Conservation (phyloP, 2,329 filamentous ascomycete genomes). For the Penicillium hesseltinei region DNA sequence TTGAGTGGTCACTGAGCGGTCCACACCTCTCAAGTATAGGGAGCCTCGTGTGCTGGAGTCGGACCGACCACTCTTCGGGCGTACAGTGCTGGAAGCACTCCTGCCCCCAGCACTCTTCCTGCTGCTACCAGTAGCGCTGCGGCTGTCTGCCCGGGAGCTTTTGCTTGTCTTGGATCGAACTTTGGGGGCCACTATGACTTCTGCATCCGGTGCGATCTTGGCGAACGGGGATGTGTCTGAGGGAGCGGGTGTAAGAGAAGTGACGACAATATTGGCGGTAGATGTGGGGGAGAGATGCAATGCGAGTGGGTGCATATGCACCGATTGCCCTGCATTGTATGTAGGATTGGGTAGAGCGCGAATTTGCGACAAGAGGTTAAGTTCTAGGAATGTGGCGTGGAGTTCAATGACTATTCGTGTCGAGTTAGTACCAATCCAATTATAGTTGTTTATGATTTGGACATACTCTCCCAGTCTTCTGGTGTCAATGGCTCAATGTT, state of each 20-base stretch:
- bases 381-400: conserved; percentile 90
- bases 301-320: conserved; percentile 73
- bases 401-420: conserved; percentile 72
- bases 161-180: conserved; percentile 69
- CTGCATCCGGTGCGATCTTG: conserved; percentile 89
- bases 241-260: conserved; percentile 74
- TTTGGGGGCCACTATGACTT: conserved; percentile 97
- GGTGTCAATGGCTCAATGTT: conserved; percentile 95
- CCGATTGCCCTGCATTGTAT: conserved; percentile 54
- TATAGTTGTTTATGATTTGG: neutral
- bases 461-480: conserved; percentile 87
- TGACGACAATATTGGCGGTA: conserved; percentile 84
- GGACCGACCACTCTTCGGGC: conserved; percentile 56
- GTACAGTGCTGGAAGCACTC: conserved; percentile 69
- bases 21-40: conserved; percentile 77
- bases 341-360: conserved; percentile 86
- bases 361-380: conserved; percentile 91
- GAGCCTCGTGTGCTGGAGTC: conserved; percentile 57
- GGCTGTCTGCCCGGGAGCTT: conserved; percentile 65
- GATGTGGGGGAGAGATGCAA: conserved; percentile 93
- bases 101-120: conserved; percentile 69
- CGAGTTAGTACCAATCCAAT: conserved; percentile 9
- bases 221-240: conserved; percentile 72
- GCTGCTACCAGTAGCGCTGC: conserved; percentile 76
- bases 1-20: conserved; percentile 65